Evolutionary conservation across 352 stramenopile species (phyloP).

Genomic region (Pythium rhizo-oryzae): DNA sequence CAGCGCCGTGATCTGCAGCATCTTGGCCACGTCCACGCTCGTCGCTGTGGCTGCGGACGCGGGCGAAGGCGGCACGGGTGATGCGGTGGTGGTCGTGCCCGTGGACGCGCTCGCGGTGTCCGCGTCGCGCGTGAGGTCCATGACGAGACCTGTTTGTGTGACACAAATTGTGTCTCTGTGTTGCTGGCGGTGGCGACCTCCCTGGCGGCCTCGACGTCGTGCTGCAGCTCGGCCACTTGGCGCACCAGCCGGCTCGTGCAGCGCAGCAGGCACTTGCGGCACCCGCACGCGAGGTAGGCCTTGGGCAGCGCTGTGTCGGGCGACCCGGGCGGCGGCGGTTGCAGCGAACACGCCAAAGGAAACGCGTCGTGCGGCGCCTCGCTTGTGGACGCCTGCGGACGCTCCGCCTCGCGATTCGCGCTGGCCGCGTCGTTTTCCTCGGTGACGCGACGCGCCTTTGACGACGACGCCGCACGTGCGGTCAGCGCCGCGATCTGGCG

Average conservation of each 20-base stretch:
- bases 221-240: conserved; percentile 1
- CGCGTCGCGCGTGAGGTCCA: too few relatives aligned
- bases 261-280: conserved; percentile 28
- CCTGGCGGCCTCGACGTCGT: too few relatives aligned
- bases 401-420: neutral
- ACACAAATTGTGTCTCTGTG: too few relatives aligned
- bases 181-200: too few relatives aligned
- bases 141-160: too few relatives aligned
- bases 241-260: conserved; percentile 30
- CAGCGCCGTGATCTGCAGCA: conserved; percentile 12
- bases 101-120: too few relatives aligned
- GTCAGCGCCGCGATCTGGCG: neutral
- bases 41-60: neutral
- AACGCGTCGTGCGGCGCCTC: neutral
- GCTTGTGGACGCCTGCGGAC: neutral
- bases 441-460: neutral
- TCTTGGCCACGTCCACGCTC: conserved; percentile 9
- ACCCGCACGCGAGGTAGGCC: conserved; percentile 28
- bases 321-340: neutral
- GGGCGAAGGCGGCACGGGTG: neutral
- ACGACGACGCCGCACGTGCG: neutral
- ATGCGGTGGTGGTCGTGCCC: too few relatives aligned
- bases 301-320: conserved; percentile 4
- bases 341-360: neutral
- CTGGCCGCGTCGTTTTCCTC: neutral